A percentile compares a stretch with the other conserved stretches of the same genome.
Conservation (phyloP, 1,139 yeast species). For the Tardiomyces blankii region DNA sequence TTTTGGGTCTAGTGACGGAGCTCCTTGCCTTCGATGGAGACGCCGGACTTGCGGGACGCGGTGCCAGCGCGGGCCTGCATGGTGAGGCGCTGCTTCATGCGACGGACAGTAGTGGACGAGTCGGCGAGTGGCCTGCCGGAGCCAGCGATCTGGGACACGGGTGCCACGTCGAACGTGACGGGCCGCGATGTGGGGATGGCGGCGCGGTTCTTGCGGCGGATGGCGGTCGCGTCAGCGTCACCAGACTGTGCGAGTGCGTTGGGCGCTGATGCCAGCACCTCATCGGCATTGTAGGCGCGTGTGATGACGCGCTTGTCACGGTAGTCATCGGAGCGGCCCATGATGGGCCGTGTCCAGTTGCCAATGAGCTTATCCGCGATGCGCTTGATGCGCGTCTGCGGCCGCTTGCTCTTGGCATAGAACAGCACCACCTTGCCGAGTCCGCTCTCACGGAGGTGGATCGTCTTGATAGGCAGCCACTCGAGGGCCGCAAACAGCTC, state of each 20-base stretch:
- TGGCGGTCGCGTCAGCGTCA: constrained; percentile 73
- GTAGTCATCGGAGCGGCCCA: constrained; percentile 91
- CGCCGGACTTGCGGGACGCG: constrained; percentile 35
- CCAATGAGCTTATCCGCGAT: constrained; percentile 86
- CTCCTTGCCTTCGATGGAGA: constrained; percentile 71
- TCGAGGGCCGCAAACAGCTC: constrained; percentile 67
- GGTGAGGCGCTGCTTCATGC: constrained; percentile 1
- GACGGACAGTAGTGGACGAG: not conserved
- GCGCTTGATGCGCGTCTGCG: constrained; percentile 77
- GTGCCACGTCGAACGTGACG: constrained; percentile 85
- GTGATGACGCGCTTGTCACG: constrained; percentile 73
- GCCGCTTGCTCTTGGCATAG: constrained; percentile 83
- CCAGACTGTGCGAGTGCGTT: constrained; percentile 15
- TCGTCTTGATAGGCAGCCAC: constrained; percentile 84
- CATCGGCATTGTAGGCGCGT: constrained; percentile 55
- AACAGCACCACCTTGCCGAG: constrained; percentile 90
- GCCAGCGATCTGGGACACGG: constrained; percentile 26
- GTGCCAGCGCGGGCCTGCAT: constrained; percentile 14
- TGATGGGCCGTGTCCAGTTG: constrained; percentile 97
- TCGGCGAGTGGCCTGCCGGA: not conserved
- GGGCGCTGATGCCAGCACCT: constrained; percentile 13
- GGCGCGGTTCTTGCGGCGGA: constrained; percentile 74
- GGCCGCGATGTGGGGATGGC: constrained; percentile 88
- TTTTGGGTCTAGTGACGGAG: constrained; percentile 8
- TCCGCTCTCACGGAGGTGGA: constrained; percentile 89